These are phyloP conservation scores for Craterostigma plantagineum DNA, from an alignment of 257 asterid species.

Conservation along the genomic window DNA sequence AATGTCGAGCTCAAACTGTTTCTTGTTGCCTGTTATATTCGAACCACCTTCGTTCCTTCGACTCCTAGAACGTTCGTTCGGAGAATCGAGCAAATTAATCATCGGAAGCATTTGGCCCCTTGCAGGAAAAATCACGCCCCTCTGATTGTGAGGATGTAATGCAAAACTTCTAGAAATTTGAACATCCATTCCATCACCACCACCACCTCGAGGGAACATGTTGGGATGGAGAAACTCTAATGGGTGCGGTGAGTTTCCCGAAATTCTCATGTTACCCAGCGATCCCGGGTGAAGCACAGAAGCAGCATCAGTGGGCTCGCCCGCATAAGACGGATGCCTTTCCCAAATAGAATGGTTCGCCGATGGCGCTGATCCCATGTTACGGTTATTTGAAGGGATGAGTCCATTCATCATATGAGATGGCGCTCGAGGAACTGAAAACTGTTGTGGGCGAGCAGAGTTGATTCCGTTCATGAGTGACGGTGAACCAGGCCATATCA, in stretches of 20 bases:
- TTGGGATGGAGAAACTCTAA: slow-evolving; percentile 60
- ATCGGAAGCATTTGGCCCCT: slow-evolving; percentile 87
- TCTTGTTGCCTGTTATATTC: slow-evolving; percentile 65
- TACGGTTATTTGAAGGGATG: slow-evolving; percentile 65
- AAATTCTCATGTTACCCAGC: slow-evolving; percentile 66
- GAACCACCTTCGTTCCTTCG: slow-evolving; percentile 68
- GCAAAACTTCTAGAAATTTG: slow-evolving; percentile 56
- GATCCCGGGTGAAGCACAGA: slow-evolving; percentile 83
- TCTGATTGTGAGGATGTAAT: slow-evolving; percentile 65
- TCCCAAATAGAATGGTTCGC: slow-evolving; percentile 82
- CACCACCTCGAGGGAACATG: slow-evolving; percentile 45
- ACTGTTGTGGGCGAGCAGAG: slow-evolving; percentile 45
- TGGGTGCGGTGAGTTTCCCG: slow-evolving; percentile 70
- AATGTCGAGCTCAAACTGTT: slow-evolving; percentile 91
- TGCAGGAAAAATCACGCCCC: slow-evolving; percentile 71
- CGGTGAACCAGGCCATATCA: slow-evolving; percentile 69
- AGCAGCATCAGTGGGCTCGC: slow-evolving; percentile 83
- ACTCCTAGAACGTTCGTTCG: slow-evolving; percentile 66
- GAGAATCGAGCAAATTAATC: slow-evolving; percentile 75
- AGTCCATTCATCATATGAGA: slow-evolving; percentile 50
- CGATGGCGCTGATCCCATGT: slow-evolving; percentile 94
- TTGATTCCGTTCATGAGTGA: slow-evolving; percentile 55
- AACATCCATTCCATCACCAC: slow-evolving; percentile 51
- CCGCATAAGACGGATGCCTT: slow-evolving; percentile 48
- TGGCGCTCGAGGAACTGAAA: slow-evolving; percentile 69